Conservation (phyloP, 495 filamentous ascomycete genomes). For the Tuber borchii region DNA sequence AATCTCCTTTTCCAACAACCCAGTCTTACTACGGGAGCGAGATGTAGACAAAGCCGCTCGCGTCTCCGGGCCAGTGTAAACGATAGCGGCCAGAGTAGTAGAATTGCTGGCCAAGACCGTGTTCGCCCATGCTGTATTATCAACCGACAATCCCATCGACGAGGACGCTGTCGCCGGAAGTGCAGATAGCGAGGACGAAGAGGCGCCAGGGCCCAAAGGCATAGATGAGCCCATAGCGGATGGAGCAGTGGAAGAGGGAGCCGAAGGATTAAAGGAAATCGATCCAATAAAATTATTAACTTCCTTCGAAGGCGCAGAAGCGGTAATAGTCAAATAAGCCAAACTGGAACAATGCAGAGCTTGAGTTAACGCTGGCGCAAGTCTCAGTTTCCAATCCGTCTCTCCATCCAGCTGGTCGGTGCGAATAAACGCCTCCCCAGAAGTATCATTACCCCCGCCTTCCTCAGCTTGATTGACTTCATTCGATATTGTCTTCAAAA, state of each 20-base stretch:
- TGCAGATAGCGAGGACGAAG: conserved; percentile 18
- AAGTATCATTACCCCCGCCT: conserved; percentile 41
- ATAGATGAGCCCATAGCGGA: not conserved
- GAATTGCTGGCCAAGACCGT: conserved; percentile 92
- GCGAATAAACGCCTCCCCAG: conserved; percentile 89
- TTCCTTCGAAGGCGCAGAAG: conserved; percentile 78
- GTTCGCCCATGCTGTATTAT: conserved; percentile 98
- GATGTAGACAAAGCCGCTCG: conserved; percentile 91
- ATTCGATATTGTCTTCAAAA: conserved; percentile 71
- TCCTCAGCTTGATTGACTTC: conserved; percentile 48
- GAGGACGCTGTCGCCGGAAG: conserved; percentile 42
- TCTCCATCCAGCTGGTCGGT: conserved; percentile 98
- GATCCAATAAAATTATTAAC: conserved; percentile 93
- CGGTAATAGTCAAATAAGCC: conserved; percentile 66
- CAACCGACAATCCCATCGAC: conserved; percentile 74
- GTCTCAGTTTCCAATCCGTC: conserved; percentile 95
- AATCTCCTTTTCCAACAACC: conserved; percentile 90
- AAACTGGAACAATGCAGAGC: conserved; percentile 61
- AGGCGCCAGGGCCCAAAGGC: not conserved
- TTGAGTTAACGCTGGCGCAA: conserved; percentile 80
- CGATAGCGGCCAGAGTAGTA: conserved; percentile 74
- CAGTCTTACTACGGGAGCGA: conserved; percentile 82
- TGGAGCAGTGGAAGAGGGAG: not conserved
- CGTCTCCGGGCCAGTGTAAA: conserved; percentile 93
- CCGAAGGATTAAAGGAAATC: conserved; percentile 55